phyloP scores from a whole-genome alignment of 768 basidiomycete species.

The Pleurotus giganteus region DNA sequence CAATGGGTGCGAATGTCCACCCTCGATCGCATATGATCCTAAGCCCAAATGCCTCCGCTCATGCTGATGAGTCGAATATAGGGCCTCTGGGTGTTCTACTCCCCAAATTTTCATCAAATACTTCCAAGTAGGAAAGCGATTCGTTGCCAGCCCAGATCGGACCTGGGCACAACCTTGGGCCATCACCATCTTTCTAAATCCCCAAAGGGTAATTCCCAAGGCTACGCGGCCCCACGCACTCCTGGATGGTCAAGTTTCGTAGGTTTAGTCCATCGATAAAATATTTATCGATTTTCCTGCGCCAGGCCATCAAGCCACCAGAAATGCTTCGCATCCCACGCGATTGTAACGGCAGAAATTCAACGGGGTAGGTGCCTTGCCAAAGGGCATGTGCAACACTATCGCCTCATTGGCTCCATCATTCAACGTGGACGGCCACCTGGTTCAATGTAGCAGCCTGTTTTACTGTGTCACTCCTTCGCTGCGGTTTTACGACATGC shows the following conservation, averaged over 20 bases:
- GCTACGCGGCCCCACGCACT: no score
- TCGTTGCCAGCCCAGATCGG: not conserved
- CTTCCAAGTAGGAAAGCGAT: conserved; percentile 4
- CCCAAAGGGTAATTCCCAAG: not conserved
- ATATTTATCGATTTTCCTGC: not conserved
- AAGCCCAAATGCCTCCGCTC: not conserved
- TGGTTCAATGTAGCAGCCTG: no score
- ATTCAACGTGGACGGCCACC: no score
- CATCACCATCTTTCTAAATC: not conserved
- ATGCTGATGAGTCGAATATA: no score
- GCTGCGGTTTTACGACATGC: no score
- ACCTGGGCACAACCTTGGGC: not conserved
- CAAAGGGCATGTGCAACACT: no score
- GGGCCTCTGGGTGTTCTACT: not conserved
- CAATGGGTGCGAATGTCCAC: not conserved
- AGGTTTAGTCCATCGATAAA: not conserved
- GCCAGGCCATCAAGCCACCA: not conserved
- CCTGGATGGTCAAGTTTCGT: not conserved
- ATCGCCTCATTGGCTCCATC: no score
- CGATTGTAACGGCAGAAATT: no score
- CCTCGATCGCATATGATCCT: not conserved
- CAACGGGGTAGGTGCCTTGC: no score
- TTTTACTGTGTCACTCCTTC: no score
- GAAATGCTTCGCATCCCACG: no score
- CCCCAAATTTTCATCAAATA: not conserved